Percentiles rank a stretch among this genome's conserved stretches.
Conservation (phyloP, 2,329 filamentous ascomycete species). For the Ceratocystis cubensis region DNA sequence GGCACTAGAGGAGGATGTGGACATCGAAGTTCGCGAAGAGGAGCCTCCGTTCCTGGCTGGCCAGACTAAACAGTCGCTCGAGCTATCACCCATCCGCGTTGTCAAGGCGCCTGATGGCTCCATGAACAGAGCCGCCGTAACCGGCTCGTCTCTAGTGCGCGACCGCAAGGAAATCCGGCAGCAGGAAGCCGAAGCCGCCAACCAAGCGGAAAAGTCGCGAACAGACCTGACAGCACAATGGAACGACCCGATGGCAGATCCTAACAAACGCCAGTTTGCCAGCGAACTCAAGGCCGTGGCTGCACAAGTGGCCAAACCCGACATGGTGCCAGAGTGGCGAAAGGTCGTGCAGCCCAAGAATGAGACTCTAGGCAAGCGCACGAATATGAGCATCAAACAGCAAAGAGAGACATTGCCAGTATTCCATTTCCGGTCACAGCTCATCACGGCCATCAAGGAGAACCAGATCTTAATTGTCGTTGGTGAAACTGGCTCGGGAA, state of each 20-base stretch:
- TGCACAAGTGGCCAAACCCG: slow-evolving; percentile 46
- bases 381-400: slow-evolving; percentile 84
- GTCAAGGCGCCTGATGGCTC: slow-evolving; percentile 98
- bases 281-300: slow-evolving; percentile 60
- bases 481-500: slow-evolving; percentile 92
- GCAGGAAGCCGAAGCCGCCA: slow-evolving; percentile 67
- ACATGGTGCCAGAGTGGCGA: slow-evolving; percentile 86
- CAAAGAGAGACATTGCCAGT: slow-evolving; percentile 85
- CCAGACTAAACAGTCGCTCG: slow-evolving; percentile 91
- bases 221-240: slow-evolving; percentile 82
- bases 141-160: slow-evolving; percentile 75
- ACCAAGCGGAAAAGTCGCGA: slow-evolving; percentile 56
- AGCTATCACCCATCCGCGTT: slow-evolving; percentile 87
- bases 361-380: slow-evolving; percentile 71
- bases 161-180: slow-evolving; percentile 81
- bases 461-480: slow-evolving; percentile 94
- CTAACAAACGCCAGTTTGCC: slow-evolving; percentile 78
- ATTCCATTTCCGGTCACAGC: slow-evolving; percentile 71
- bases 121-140: slow-evolving; percentile 91
- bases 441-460: slow-evolving; percentile 73
- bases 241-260: slow-evolving; percentile 90
- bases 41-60: slow-evolving; percentile 92
- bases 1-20: slow-evolving; percentile 89
- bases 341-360: slow-evolving; percentile 67
- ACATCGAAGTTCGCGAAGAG: slow-evolving; percentile 92